Percentiles rank a stretch among this genome's conserved stretches.
Conservation (phyloP, 495 filamentous ascomycete genomes). For the Penicillium paxilli region DNA sequence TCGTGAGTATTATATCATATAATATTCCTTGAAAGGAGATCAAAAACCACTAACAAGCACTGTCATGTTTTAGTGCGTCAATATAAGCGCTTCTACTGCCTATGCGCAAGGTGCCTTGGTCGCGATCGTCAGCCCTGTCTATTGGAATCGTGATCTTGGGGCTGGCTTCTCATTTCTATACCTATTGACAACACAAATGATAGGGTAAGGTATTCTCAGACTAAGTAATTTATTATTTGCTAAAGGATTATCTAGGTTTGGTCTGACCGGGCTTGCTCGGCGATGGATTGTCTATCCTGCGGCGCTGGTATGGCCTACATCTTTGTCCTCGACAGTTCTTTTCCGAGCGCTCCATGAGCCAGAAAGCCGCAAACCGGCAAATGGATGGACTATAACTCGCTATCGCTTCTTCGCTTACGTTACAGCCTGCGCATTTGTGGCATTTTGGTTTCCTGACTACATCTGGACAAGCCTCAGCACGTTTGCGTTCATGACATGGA, state of each 20-base stretch:
- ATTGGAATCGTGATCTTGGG: constrained; percentile 63
- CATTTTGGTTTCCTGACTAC: constrained; percentile 76
- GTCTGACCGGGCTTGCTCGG: constrained; percentile 62
- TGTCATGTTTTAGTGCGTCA: constrained; percentile 29
- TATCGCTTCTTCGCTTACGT: constrained; percentile 57
- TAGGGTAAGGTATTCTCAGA: constrained; percentile 45
- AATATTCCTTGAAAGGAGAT: not conserved
- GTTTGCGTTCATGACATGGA: constrained; percentile 64
- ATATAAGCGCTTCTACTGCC: constrained; percentile 37
- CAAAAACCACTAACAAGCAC: not conserved
- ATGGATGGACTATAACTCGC: constrained; percentile 56
- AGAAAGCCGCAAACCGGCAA: constrained; percentile 39
- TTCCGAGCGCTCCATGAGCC: constrained; percentile 48
- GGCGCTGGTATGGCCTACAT: constrained; percentile 35
- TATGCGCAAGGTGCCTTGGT: constrained; percentile 63
- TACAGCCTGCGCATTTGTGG: constrained; percentile 47
- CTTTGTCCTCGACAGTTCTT: constrained; percentile 27
- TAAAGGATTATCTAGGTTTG: constrained; percentile 28
- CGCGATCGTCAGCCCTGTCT: constrained; percentile 50
- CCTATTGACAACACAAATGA: constrained; percentile 61
- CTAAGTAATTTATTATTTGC: not conserved
- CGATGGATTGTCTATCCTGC: constrained; percentile 59
- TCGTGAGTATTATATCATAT: constrained; percentile 36
- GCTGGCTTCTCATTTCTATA: constrained; percentile 63
- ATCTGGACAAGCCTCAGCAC: constrained; percentile 66